Evolutionary conservation across 2,329 filamentous ascomycete genomes (phyloP).

Genomic region (Ceratocystiopsis minuta): DNA sequence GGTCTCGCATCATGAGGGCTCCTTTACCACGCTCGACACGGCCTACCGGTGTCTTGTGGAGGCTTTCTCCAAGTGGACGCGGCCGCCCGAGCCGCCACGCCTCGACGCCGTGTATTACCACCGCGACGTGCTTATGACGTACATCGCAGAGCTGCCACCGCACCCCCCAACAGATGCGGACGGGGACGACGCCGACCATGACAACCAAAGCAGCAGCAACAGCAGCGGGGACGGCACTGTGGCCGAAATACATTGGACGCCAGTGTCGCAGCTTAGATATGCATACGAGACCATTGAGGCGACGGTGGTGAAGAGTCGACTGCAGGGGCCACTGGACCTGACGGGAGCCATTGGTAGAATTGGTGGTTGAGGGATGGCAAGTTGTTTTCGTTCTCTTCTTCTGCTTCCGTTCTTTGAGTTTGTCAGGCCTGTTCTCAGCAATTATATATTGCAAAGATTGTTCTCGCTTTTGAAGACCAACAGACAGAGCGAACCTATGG

Average conservation of each 20-base stretch:
- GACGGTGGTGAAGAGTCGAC: slow-evolving; percentile 17
- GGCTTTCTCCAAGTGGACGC: slow-evolving; percentile 2
- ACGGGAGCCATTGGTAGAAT: slow-evolving; percentile 3
- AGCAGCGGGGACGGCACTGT: too few relatives aligned
- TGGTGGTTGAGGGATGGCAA: too few relatives aligned
- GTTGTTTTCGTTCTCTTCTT: too few relatives aligned
- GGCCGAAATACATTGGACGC: slow-evolving; percentile 5
- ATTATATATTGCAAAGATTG: too few relatives aligned
- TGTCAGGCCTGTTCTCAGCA: too few relatives aligned
- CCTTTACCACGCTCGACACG: slow-evolving; percentile 3
- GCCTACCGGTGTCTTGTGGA: slow-evolving; percentile 5
- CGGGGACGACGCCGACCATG: too few relatives aligned
- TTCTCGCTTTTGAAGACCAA: too few relatives aligned
- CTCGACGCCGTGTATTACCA: slow-evolving; percentile 4
- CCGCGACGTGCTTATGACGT: slow-evolving; percentile 2
- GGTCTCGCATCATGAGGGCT: slow-evolving; percentile 1
- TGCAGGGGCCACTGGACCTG: slow-evolving; percentile 7
- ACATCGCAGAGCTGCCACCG: not conserved
- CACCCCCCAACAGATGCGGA: not conserved
- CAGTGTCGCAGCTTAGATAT: slow-evolving; percentile 13
- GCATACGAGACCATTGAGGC: slow-evolving; percentile 16
- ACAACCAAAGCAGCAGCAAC: not conserved
- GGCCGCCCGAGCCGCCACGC: slow-evolving; percentile 1
- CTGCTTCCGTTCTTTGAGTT: too few relatives aligned
- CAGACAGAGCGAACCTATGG: too few relatives aligned